Evolutionary conservation across 2,329 filamentous ascomycete genomes (phyloP).

Genomic region (Pseudocercospora crystallina): DNA sequence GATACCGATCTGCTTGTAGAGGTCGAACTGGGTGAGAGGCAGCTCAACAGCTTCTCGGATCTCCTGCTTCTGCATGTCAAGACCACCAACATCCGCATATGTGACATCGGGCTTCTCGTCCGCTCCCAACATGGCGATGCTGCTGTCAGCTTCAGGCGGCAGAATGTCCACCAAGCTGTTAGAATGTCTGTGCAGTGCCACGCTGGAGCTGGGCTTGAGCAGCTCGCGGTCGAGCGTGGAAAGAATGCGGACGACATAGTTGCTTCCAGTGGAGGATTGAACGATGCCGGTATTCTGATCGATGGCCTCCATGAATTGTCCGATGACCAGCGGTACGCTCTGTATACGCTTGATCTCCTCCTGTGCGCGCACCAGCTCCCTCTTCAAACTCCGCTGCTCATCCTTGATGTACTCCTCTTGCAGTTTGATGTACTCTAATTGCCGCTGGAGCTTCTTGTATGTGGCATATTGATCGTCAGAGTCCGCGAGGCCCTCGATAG

Average conservation of each 20-base stretch:
- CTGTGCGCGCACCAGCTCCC: conserved; percentile 93
- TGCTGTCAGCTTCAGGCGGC: conserved; percentile 97
- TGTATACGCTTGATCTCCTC: conserved; percentile 99
- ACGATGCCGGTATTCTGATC: conserved; percentile 99
- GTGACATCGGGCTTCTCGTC: conserved; percentile 98
- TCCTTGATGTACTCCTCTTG: conserved; percentile 99
- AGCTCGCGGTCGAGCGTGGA: conserved; percentile 97
- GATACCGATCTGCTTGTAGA: conserved; percentile 99
- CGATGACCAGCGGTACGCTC: conserved; percentile 95
- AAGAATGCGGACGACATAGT: conserved; percentile 97
- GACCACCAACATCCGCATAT: conserved; percentile 93
- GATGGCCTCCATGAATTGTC: conserved; percentile 99
- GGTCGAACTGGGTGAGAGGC: conserved; percentile 93
- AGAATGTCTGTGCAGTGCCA: conserved; percentile 95
- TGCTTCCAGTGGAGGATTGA: conserved; percentile 95
- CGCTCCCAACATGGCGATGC: conserved; percentile 94
- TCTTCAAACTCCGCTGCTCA: conserved; percentile 96
- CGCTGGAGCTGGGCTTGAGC: conserved; percentile 95
- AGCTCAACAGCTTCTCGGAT: conserved; percentile 97
- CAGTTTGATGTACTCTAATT: conserved; percentile 94
- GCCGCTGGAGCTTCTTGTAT: conserved; percentile 93
- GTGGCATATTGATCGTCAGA: conserved; percentile 90
- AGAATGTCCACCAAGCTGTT: conserved; percentile 98
- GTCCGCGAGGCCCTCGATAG: conserved; percentile 80
- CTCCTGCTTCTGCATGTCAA: conserved; percentile 99